Evolutionary conservation across 805 yeast genomes (phyloP).

Genomic region (Lipomyces spencermartinsiae): DNA sequence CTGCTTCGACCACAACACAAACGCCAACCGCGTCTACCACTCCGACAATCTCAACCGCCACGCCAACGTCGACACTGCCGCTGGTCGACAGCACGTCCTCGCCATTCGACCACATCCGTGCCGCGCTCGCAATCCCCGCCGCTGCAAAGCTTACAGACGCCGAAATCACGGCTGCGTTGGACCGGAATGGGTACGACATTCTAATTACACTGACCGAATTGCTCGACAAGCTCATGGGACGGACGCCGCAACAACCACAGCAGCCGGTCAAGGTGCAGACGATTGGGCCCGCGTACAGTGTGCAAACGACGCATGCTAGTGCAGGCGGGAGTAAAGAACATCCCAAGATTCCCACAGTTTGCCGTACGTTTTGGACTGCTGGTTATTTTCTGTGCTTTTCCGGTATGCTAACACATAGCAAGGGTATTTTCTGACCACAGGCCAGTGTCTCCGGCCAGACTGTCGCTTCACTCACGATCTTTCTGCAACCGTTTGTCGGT

Average conservation of each 20-base stretch:
- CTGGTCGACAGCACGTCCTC: conserved; percentile 18
- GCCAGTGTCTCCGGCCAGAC: conserved; percentile 53
- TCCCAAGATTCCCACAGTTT: conserved; percentile 34
- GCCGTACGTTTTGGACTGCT: conserved; percentile 19
- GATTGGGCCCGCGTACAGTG: conserved; percentile 33
- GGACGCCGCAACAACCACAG: background rate
- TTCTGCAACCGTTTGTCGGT: conserved; percentile 52
- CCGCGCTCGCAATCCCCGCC: conserved; percentile 20
- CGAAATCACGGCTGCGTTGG: conserved; percentile 19
- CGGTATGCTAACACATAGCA: background rate
- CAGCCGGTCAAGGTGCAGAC: conserved; percentile 29
- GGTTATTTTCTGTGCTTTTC: background rate
- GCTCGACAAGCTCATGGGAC: conserved; percentile 19
- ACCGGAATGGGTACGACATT: conserved; percentile 32
- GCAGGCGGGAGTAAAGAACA: conserved; percentile 19
- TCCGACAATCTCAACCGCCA: conserved; percentile 2
- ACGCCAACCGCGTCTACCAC: conserved; percentile 15
- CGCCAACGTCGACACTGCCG: background rate
- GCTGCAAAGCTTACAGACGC: conserved; percentile 21
- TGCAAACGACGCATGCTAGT: conserved; percentile 11
- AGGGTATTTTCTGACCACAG: conserved; percentile 51
- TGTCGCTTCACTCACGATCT: conserved; percentile 57
- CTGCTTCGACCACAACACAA: background rate
- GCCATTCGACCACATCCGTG: conserved; percentile 34
- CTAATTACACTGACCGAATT: conserved; percentile 26